phyloP scores from a whole-genome alignment of 2,329 filamentous ascomycete species.

The Xylariales sp. region DNA sequence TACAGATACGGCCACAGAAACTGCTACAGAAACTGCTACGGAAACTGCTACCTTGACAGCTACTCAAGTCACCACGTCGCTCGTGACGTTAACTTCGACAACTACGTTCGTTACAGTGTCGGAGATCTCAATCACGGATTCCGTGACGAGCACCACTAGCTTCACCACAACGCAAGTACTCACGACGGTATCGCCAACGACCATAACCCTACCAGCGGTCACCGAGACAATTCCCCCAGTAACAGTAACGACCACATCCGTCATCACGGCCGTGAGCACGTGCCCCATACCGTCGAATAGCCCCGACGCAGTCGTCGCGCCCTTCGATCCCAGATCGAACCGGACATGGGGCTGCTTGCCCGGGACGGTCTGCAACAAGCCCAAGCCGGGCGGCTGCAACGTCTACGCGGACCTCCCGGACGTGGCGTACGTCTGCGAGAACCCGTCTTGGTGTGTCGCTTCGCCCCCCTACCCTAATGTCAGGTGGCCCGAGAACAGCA shows the following conservation, averaged over 20 bases:
- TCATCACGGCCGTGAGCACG: constrained; percentile 50
- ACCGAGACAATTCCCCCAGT: constrained; percentile 32
- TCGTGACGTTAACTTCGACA: constrained; percentile 45
- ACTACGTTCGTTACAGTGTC: constrained; percentile 46
- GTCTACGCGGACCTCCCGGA: constrained; percentile 62
- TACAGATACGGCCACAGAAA: constrained; percentile 37
- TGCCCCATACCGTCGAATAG: constrained; percentile 60
- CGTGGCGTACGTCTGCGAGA: constrained; percentile 60
- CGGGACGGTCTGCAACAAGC: constrained; percentile 64
- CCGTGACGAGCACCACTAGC: constrained; percentile 47
- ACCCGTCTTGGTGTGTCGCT: constrained; percentile 56
- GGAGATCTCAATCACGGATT: constrained; percentile 47
- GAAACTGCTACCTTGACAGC: constrained; percentile 46
- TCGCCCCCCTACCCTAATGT: constrained; percentile 54
- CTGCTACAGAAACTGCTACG: constrained; percentile 39
- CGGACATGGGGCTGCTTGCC: constrained; percentile 66
- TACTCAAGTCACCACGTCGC: constrained; percentile 44
- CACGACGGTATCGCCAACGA: constrained; percentile 44
- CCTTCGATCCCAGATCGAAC: constrained; percentile 54
- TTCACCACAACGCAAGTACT: constrained; percentile 46
- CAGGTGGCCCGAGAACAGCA: constrained; percentile 59
- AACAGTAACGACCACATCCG: constrained; percentile 40
- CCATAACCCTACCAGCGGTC: constrained; percentile 36
- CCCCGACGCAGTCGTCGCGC: constrained; percentile 36
- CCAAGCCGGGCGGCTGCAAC: constrained; percentile 62